Percentiles rank a stretch among this genome's conserved stretches.
Conservation (phyloP, 2,329 filamentous ascomycete genomes). For the Ceratocystis eucalypticola region DNA sequence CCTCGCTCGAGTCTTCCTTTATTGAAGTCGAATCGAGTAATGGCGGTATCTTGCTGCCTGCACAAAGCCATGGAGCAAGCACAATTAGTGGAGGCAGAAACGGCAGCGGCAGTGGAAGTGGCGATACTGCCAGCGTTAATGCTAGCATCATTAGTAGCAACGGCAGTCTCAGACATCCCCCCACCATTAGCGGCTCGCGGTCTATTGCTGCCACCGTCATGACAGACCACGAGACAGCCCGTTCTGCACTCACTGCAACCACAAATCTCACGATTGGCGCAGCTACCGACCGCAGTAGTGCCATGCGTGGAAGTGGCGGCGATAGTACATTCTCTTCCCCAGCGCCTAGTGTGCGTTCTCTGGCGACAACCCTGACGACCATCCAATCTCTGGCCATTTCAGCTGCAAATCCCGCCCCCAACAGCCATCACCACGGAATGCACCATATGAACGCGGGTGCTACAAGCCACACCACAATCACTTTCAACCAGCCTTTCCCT, state of each 20-base stretch:
- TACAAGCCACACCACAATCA: conserved; percentile 28
- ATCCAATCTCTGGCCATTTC: conserved; percentile 52
- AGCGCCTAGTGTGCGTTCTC: conserved; percentile 63
- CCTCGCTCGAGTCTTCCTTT: conserved; percentile 16
- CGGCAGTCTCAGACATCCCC: conserved; percentile 31
- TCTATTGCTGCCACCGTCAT: conserved; percentile 68
- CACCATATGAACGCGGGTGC: conserved; percentile 30
- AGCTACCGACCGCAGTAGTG: conserved; percentile 37
- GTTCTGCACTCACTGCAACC: conserved; percentile 52
- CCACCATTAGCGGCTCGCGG: conserved; percentile 42
- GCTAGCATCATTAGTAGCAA: conserved; percentile 17
- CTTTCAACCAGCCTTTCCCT: conserved; percentile 54
- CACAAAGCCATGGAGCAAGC: conserved; percentile 28
- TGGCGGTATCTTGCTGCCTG: conserved; percentile 22
- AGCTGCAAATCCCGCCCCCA: conserved; percentile 26
- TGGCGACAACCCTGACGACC: conserved; percentile 73
- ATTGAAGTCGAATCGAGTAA: conserved; percentile 18
- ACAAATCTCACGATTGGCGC: conserved; percentile 58
- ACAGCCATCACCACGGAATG: conserved; percentile 30
- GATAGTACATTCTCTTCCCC: conserved; percentile 72
- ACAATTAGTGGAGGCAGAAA: conserved; percentile 37
- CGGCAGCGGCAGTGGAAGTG: conserved; percentile 4
- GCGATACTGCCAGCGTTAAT: conserved; percentile 15
- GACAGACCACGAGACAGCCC: conserved; percentile 65
- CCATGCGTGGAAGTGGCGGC: conserved; percentile 47